phyloP scores from a whole-genome alignment of 2,329 filamentous ascomycete genomes.

The Diaporthe citriasiana region DNA sequence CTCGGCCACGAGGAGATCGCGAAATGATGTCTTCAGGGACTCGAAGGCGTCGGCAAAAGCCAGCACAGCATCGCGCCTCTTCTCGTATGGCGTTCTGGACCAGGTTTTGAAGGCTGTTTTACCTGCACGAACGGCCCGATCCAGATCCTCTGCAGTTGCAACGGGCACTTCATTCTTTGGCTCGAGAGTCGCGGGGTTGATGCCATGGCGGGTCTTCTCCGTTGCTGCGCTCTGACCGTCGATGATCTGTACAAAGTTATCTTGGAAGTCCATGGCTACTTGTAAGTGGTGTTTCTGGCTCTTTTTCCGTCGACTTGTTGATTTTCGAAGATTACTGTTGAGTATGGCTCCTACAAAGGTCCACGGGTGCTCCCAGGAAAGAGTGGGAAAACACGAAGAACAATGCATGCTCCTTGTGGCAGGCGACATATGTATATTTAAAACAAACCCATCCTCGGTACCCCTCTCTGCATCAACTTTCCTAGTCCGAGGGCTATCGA shows the following conservation, averaged over 20 bases:
- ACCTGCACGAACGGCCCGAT: neutral
- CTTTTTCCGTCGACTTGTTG: too few species aligned
- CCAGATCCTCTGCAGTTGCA: conserved; percentile 7
- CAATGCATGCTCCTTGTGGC: neutral
- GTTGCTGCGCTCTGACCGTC: neutral
- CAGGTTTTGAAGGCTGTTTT: conserved; percentile 10
- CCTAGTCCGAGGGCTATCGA: neutral
- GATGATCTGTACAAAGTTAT: conserved; percentile 50
- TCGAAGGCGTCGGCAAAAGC: conserved; percentile 12
- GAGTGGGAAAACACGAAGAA: neutral
- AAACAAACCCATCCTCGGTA: neutral
- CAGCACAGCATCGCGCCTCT: neutral
- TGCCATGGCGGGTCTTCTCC: neutral
- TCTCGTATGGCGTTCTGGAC: conserved; percentile 14
- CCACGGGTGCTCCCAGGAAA: neutral
- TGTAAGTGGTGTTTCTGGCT: too few species aligned
- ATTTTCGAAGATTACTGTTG: too few species aligned
- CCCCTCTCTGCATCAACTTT: neutral
- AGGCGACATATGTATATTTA: neutral
- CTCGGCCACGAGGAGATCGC: neutral
- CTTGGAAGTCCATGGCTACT: neutral
- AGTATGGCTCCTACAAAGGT: too few species aligned
- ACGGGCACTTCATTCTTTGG: conserved; percentile 13
- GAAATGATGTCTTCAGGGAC: neutral
- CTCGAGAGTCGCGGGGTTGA: conserved; percentile 9